These are phyloP conservation scores for Tricholoma furcatifolium DNA, from an alignment of 768 basidiomycete genomes.

Conservation along the genomic window DNA sequence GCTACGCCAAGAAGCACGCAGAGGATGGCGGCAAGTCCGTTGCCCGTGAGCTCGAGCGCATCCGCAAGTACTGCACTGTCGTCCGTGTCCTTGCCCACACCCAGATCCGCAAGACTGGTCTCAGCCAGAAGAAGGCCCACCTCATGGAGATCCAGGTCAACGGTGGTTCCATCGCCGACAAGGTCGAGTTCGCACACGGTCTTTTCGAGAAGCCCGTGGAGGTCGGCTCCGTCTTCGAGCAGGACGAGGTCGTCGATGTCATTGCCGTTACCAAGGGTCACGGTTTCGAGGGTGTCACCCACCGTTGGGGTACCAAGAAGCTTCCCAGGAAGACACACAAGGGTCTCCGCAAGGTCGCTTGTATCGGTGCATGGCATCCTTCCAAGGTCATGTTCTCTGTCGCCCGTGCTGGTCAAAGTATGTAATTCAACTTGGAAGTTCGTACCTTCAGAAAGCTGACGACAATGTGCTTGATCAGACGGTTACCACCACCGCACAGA, in stretches of 20 bases:
- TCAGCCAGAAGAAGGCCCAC: conserved; percentile 99
- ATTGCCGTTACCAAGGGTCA: conserved; percentile 99
- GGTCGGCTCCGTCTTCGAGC: conserved; percentile 84
- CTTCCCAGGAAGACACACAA: conserved; percentile 99
- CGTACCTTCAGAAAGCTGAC: background rate
- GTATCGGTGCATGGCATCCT: conserved; percentile 98
- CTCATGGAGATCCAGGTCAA: conserved; percentile 99
- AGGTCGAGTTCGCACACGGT: conserved; percentile 92
- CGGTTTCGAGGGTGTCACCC: conserved; percentile 99
- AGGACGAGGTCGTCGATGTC: conserved; percentile 94
- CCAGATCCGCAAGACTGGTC: conserved; percentile 96
- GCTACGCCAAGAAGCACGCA: conserved; percentile 99
- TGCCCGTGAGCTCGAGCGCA: conserved; percentile 95
- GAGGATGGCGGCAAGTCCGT: conserved; percentile 92
- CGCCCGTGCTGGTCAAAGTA: conserved; percentile 99
- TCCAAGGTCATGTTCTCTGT: conserved; percentile 99
- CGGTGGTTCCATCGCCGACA: conserved; percentile 93
- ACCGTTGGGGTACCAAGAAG: conserved; percentile 99
- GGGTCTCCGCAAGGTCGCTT: conserved; percentile 99
- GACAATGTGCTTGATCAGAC: conserved; percentile 44
- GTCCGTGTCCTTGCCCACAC: conserved; percentile 99
- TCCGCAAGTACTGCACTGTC: conserved; percentile 99
- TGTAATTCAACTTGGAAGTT: conserved; percentile 29
- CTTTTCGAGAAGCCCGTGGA: conserved; percentile 97
- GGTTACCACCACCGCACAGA: conserved; percentile 97